These are phyloP conservation scores for Leptodermis oblonga DNA, from an alignment of 257 asterid genomes.

Conservation along the genomic window DNA sequence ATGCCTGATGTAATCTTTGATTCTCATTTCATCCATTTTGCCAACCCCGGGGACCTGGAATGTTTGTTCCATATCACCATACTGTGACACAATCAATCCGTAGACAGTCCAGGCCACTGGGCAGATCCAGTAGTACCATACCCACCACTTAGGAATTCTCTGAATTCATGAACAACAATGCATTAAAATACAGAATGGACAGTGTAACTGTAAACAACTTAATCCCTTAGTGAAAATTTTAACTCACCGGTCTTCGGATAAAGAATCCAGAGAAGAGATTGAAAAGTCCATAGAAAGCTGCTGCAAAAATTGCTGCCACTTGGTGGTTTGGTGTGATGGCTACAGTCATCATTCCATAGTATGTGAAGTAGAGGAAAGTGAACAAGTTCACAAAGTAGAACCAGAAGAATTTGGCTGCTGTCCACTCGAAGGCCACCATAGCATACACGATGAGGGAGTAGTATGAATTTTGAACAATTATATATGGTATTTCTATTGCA, in stretches of 20 bases:
- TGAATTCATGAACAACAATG: slow-evolving; percentile 24
- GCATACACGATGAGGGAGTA: slow-evolving; percentile 65
- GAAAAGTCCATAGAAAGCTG: slow-evolving; percentile 72
- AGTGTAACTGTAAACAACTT: neutral
- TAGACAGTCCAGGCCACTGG: slow-evolving; percentile 95
- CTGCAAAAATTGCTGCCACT: slow-evolving; percentile 70
- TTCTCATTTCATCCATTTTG: slow-evolving; percentile 38
- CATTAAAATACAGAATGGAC: neutral
- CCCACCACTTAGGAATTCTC: slow-evolving; percentile 93
- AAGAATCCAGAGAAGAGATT: slow-evolving; percentile 79
- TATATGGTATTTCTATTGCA: slow-evolving; percentile 58
- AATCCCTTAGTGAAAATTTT: neutral
- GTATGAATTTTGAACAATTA: slow-evolving; percentile 53
- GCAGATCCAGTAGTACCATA: slow-evolving; percentile 93
- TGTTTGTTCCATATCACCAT: slow-evolving; percentile 49
- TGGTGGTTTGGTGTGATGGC: slow-evolving; percentile 81
- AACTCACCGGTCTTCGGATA: slow-evolving; percentile 76
- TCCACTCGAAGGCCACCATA: slow-evolving; percentile 81
- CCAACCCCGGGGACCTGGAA: slow-evolving; percentile 45
- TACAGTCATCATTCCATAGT: slow-evolving; percentile 85
- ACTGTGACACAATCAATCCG: slow-evolving; percentile 76
- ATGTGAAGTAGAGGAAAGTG: slow-evolving; percentile 79
- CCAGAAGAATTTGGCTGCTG: slow-evolving; percentile 69
- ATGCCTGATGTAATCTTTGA: slow-evolving; percentile 43
- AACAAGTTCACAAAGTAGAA: slow-evolving; percentile 69